Evolutionary conservation across 805 yeast genomes (phyloP), one percentile per base, ranked within the genome.

Genomic region (Tetrapisispora taiwanensis): DNA sequence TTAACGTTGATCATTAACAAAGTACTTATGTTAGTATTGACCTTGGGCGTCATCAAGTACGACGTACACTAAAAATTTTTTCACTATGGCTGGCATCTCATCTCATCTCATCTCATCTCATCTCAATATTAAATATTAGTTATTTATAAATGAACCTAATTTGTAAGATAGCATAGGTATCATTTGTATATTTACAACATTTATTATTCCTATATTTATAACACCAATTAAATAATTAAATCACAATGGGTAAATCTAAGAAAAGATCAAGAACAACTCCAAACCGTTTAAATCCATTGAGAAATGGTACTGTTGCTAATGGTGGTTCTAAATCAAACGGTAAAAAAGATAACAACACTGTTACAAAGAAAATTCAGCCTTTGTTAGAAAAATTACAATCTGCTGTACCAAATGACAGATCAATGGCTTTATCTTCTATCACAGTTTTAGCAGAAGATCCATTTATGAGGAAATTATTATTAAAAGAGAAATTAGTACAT

Each of bases 401-500:
- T 3, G 63, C 76, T 1, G 69, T 76, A 7, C 75, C 84, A 2
- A 80, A 81, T 55, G 96, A 89, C 47, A 73, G 86, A 46, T 72
- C 84, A 0, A 77, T 83, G 76, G 90, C 95, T 1, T 62, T 88
- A 18, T 75, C 81, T 10, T 80, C 92, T 3, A 77, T 88, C 35
- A 71, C 81, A 15, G 76, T 83, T 0, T 63, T 89, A 46, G 73
- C 81, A 46, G 94, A 84, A 46, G 92, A 86, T 53, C 63, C 74
- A 1, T 66, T 70, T 32, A 68, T 82, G 68, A 74, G 96, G 50
- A 67, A 70, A 43, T 42, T 78, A 45, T 68, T 88, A 18, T 63
- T 89, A 48, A 84, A 82, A 56, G 92, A 87, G 53, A 80, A 76
- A 50, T 66, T 89, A 38, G 71, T 89, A 10, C 76, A 77, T 34